phyloP scores from a whole-genome alignment of 805 yeast genomes.

The Wickerhamiella sorbophila region DNA sequence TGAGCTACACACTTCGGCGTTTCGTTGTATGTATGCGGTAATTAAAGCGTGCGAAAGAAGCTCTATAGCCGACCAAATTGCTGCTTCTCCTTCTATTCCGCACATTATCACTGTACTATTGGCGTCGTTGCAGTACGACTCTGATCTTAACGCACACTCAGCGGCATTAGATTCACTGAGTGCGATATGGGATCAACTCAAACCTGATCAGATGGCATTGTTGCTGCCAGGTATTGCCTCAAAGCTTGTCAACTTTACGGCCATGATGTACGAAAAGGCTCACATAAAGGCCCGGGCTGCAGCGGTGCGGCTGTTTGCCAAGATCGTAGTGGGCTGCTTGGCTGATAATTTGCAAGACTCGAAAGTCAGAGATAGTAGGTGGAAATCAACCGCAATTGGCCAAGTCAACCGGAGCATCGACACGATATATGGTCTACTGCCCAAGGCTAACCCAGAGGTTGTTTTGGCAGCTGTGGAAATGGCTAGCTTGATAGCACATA shows the following conservation, averaged over 20 bases:
- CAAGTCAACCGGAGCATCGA: slow-evolving; percentile 1
- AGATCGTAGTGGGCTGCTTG: slow-evolving; percentile 2
- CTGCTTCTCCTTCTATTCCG: slow-evolving; percentile 16
- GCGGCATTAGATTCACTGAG: slow-evolving; percentile 14
- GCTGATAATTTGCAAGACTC: slow-evolving; percentile 4
- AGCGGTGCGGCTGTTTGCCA: slow-evolving; percentile 7
- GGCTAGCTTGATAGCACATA: neutral
- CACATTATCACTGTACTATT: slow-evolving; percentile 16
- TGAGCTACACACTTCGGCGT: slow-evolving; percentile 19
- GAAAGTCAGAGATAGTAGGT: neutral
- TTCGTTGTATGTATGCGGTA: slow-evolving; percentile 15
- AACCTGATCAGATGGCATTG: slow-evolving; percentile 10
- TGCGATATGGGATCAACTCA: slow-evolving; percentile 4
- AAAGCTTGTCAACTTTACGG: slow-evolving; percentile 10
- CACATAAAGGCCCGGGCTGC: slow-evolving; percentile 9
- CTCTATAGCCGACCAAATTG: slow-evolving; percentile 7
- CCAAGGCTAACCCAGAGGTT: neutral
- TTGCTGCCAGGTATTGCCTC: slow-evolving; percentile 14
- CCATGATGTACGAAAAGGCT: slow-evolving; percentile 6
- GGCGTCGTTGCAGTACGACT: slow-evolving; percentile 14
- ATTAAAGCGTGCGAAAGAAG: slow-evolving; percentile 11
- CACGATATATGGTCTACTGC: neutral
- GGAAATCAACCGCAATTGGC: neutral
- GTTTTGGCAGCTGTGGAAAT: neutral
- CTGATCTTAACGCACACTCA: slow-evolving; percentile 12